phyloP scores from a whole-genome alignment of 768 basidiomycete species.

The Cystofilobasidium ferigula region DNA sequence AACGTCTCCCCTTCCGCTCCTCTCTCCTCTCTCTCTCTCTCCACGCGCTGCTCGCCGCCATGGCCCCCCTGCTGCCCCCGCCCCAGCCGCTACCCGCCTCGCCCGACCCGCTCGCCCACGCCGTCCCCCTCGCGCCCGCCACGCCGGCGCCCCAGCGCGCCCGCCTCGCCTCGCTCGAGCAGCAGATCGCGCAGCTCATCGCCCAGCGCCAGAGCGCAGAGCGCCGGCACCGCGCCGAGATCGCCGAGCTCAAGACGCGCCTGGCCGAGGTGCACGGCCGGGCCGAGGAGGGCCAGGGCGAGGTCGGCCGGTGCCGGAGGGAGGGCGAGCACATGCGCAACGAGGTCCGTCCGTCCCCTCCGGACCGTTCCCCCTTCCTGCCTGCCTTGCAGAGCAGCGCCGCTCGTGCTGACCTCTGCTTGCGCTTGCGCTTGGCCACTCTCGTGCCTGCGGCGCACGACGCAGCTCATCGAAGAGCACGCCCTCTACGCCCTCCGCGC shows the following conservation, averaged over 20 bases:
- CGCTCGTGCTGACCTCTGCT: not conserved
- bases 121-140: conserved; percentile 5
- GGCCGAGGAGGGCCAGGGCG: conserved; percentile 9
- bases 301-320: conserved; percentile 7
- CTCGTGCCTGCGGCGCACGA: no score
- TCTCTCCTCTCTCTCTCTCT: not conserved
- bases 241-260: not conserved
- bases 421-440: not conserved
- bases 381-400: not conserved
- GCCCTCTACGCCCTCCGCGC: conserved; percentile 7
- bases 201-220: not conserved
- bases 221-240: conserved; percentile 9
- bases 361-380: no score
- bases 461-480: conserved; percentile 16
- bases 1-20: not conserved
- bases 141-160: conserved; percentile 9
- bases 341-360: not conserved
- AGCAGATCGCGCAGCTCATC: conserved; percentile 10
- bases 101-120: not conserved
- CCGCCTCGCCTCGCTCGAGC: not conserved
- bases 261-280: not conserved
- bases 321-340: conserved; percentile 11
- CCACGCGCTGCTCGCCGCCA: not conserved
- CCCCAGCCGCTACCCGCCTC: conserved; percentile 12
- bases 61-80: conserved; percentile 2